Percentiles rank a stretch among this genome's conserved stretches.
Conservation (phyloP, 2,329 filamentous ascomycete genomes). For the Alternaria ventricosa region DNA sequence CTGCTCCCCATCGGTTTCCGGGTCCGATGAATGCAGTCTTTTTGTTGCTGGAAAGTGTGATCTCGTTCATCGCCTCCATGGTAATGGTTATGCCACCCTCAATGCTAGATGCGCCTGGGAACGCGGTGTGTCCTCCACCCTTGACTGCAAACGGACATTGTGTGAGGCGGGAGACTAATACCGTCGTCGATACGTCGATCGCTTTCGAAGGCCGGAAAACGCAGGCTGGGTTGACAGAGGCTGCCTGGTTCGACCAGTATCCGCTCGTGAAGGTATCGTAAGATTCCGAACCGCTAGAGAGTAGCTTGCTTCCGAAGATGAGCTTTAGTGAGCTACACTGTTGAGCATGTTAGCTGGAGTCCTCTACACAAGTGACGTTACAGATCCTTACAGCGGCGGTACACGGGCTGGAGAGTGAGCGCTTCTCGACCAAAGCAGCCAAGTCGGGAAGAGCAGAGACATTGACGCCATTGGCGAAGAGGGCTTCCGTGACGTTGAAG, state of each 20-base stretch:
- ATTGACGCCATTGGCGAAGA: slow-evolving; percentile 20
- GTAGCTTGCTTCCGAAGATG: slow-evolving; percentile 14
- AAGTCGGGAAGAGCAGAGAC: slow-evolving; percentile 15
- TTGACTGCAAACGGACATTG: slow-evolving; percentile 49
- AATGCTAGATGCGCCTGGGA: slow-evolving; percentile 48
- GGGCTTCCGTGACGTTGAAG: slow-evolving; percentile 20
- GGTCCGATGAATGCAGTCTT: slow-evolving; percentile 30
- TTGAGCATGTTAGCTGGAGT: background rate
- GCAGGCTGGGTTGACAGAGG: slow-evolving; percentile 21
- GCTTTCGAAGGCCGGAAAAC: slow-evolving; percentile 24
- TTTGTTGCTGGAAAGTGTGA: slow-evolving; percentile 26
- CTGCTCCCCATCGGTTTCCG: slow-evolving; percentile 37
- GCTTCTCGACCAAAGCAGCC: background rate
- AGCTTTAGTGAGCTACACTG: slow-evolving; percentile 12
- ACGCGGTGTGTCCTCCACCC: slow-evolving; percentile 51
- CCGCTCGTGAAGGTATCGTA: slow-evolving; percentile 17
- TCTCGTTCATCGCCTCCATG: slow-evolving; percentile 35
- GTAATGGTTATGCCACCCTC: slow-evolving; percentile 51
- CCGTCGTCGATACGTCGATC: slow-evolving; percentile 16
- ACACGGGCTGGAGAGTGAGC: slow-evolving; percentile 7
- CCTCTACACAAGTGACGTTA: background rate
- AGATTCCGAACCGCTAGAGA: slow-evolving; percentile 5
- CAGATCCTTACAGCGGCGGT: slow-evolving; percentile 16
- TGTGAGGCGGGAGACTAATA: slow-evolving; percentile 10
- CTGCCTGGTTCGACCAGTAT: slow-evolving; percentile 28